Evolutionary conservation across 192 early-diverging fungal species (phyloP).

Genomic region (Coemansia sp.): DNA sequence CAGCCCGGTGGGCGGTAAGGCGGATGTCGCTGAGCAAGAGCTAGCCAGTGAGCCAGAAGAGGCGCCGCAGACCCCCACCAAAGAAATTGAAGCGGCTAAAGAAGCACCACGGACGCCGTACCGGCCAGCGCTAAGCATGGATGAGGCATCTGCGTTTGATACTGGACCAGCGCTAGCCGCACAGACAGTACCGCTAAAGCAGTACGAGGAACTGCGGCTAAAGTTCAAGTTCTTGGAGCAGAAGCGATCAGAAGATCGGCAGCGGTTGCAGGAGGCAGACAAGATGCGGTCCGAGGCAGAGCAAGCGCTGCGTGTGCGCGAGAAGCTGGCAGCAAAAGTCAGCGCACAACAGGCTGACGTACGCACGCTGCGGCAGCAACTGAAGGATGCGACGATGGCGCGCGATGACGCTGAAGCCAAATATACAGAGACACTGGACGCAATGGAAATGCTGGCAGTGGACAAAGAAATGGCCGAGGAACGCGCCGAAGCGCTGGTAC

Average conservation of each 20-base stretch:
- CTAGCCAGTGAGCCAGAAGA: not conserved
- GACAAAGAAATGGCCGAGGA: conserved; percentile 95
- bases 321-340: conserved; percentile 69
- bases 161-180: conserved; percentile 7
- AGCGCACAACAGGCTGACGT: conserved; percentile 71
- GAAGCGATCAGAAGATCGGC: conserved; percentile 80
- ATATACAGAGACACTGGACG: conserved; percentile 71
- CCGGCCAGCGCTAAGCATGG: conserved; percentile 42
- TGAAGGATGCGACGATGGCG: conserved; percentile 59
- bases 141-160: conserved; percentile 32
- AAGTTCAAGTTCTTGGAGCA: conserved; percentile 75
- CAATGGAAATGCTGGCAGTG: conserved; percentile 81
- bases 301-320: conserved; percentile 62
- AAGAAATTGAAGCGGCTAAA: conserved; percentile 8
- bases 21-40: not conserved
- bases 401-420: conserved; percentile 68
- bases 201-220: conserved; percentile 77
- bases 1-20: not conserved
- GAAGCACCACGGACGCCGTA: conserved; percentile 31
- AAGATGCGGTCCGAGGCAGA: conserved; percentile 71
- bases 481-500: conserved; percentile 70
- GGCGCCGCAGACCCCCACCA: conserved; percentile 7
- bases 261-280: conserved; percentile 71
- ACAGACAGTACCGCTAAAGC: conserved; percentile 62
- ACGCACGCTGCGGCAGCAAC: conserved; percentile 59